Evolutionary conservation across 352 stramenopile genomes (phyloP), one percentile per base, ranked within the genome.

Genomic region (Phytophthora quininea): DNA sequence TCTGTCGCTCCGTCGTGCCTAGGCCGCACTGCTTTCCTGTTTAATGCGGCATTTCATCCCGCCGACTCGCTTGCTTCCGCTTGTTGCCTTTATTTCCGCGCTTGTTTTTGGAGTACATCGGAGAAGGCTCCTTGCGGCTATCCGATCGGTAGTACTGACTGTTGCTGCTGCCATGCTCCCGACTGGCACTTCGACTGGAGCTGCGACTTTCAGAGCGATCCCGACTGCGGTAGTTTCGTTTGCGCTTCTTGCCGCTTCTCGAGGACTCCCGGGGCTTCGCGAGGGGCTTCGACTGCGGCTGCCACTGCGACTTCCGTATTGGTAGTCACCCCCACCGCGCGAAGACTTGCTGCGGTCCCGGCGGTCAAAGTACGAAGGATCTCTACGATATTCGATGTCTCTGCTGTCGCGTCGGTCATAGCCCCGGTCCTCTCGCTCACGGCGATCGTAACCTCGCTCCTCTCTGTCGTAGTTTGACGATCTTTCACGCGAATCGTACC

Each of bases 151-250:
- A 68, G 50, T 72, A 71, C n/a, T 66, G 37, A 14, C 52, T 67
- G 19, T 24, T 24, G 15, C 47, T 53, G 10, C 35, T 40, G 35
- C 24, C 64, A 31, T 65, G 69, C 4, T 71, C 64, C 70, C 72
- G 69, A 45, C 77, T 85, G 31, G 70, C 53, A 45, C 77, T 87
- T 58, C 74, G 73, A 47, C 72, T 84, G n/a, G 66, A 82, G 38
- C 69, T 88, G 37, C 71, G 73, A 64, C 79, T 89, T 38, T 61
- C 67, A 10, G 74, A 74, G 27, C 59, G 65, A 30, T 49, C 70
- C 43, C 67, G 55, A 46, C 50, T 43, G 47, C 57, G 84, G 55
- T 76, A 71, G 31, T 59, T 75, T 60, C 72, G 73, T 49, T 78
- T 84, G 27, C 74, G 76, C 51, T 84, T 89, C 42, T 37, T 69